A percentile compares a stretch with the other conserved stretches of the same genome.
Evolutionary conservation across 768 basidiomycete species (phyloP).

Genomic region (Mycena polygramma): DNA sequence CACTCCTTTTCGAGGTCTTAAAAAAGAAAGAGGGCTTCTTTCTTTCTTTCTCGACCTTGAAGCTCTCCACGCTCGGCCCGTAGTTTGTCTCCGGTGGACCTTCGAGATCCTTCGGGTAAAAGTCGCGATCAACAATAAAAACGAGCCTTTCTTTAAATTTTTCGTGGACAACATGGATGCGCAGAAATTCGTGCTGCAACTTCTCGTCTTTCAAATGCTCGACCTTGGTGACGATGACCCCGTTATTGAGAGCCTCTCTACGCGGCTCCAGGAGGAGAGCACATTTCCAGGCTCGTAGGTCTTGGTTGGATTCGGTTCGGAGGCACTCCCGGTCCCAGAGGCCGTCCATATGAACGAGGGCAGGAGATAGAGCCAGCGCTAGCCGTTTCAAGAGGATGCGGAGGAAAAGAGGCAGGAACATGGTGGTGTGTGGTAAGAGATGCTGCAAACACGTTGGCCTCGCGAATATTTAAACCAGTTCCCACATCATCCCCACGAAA

Average conservation of each 20-base stretch:
- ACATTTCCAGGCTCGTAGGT: conserved; percentile 11
- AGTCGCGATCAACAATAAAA: conserved; percentile 19
- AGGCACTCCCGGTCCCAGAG: conserved; percentile 16
- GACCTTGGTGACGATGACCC: conserved; percentile 16
- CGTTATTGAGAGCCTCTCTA: conserved; percentile 10
- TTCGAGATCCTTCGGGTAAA: conserved; percentile 22
- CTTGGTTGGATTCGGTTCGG: conserved; percentile 1
- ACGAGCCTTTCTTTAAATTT: conserved; percentile 1
- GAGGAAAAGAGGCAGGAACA: conserved; percentile 14
- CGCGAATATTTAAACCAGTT: neutral
- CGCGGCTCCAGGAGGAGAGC: conserved; percentile 14
- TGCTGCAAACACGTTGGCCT: conserved; percentile 22
- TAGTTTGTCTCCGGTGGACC: conserved; percentile 4
- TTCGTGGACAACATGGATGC: conserved; percentile 16
- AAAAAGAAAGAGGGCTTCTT: neutral
- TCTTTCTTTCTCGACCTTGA: neutral
- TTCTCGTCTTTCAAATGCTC: conserved; percentile 23
- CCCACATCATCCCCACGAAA: too few relatives aligned
- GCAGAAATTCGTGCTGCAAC: conserved; percentile 26
- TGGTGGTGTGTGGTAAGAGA: conserved; percentile 20
- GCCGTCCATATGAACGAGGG: conserved; percentile 2
- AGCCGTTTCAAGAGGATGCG: conserved; percentile 26
- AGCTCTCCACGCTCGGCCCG: neutral
- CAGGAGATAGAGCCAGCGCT: conserved; percentile 6
- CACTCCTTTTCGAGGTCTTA: neutral